Evolutionary conservation across 306 rosid species (phyloP), one percentile per base, ranked within the genome.

Genomic region (Begonia loranthoides): DNA sequence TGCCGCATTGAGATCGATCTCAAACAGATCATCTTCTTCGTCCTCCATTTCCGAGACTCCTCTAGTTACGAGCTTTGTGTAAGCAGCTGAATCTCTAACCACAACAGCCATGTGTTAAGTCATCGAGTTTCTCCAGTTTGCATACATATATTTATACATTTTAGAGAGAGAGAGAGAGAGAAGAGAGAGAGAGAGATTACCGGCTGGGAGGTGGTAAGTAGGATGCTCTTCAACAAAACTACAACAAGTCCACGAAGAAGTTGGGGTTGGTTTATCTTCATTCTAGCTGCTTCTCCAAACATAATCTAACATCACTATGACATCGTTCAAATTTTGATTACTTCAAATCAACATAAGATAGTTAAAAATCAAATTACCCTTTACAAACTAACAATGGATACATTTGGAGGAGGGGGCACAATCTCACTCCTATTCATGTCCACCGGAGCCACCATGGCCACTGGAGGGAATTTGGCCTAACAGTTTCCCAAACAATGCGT

Each of bases 201-300:
- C 28, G 1, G 74, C 76, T 1, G 77, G 79, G 1, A 83, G 66
- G 45, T 78, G 71, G 50, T 46, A 46, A 46, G 50, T 46, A 46
- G 50, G 15, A 15, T 10, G 52, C 52, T 17, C 49, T 15, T 45
- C 21, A 49, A 49, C 52, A 9, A 49, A 49, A n/a, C 52, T 49
- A n/a, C 52, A 49, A 49, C 21, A 15, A 45, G 36, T 28, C 36
- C 49, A 79, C 90, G 48, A 83, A 87, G 53, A 64, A 17, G 52
- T 49, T 6, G 21, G 10, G 19, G 21, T 49, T 1, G 21, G 17
- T 49, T 14, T 4, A 9, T 49, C 17, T 14, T 49, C 17, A 11
- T 43, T 43, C 47, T n/a, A 43, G 47, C 47, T 43, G 47, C 47
- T 43, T n/a, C 47, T 43, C 47, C 10, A 48, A 48, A 48, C 51